phyloP scores from a whole-genome alignment of 805 yeast genomes.

The Pichia gijzeniarum region DNA sequence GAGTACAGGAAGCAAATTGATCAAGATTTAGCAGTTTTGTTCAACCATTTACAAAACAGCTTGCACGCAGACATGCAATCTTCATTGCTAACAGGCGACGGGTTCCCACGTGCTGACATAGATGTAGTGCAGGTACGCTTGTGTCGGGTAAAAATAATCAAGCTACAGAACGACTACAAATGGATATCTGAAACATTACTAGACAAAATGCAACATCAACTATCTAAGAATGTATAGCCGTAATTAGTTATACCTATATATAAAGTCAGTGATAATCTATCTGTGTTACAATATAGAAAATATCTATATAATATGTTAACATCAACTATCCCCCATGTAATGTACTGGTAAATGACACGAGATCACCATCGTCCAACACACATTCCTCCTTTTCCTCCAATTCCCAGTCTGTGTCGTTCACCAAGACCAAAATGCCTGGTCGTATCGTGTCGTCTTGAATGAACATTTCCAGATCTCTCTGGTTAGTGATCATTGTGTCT shows the following conservation, averaged over 20 bases:
- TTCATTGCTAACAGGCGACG: slow-evolving; percentile 59
- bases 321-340: slow-evolving; percentile 77
- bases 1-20: slow-evolving; percentile 30
- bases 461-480: slow-evolving; percentile 65
- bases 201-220: slow-evolving; percentile 40
- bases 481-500: slow-evolving; percentile 47
- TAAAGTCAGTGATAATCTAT: neutral
- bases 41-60: slow-evolving; percentile 34
- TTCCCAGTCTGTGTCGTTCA: slow-evolving; percentile 97
- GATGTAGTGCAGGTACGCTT: slow-evolving; percentile 68
- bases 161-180: slow-evolving; percentile 64
- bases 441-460: slow-evolving; percentile 77
- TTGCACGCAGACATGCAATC: slow-evolving; percentile 49
- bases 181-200: slow-evolving; percentile 39
- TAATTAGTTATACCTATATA: no score
- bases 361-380: slow-evolving; percentile 67
- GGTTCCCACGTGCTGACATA: slow-evolving; percentile 80
- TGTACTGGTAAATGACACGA: slow-evolving; percentile 84
- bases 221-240: slow-evolving; percentile 1
- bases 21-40: slow-evolving; percentile 33
- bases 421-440: slow-evolving; percentile 87
- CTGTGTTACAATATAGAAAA: neutral
- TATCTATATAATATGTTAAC: neutral
- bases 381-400: slow-evolving; percentile 83
- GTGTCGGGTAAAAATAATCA: slow-evolving; percentile 55